phyloP scores from a whole-genome alignment of 441 rosid species.

The Adansonia rubrostipa region DNA sequence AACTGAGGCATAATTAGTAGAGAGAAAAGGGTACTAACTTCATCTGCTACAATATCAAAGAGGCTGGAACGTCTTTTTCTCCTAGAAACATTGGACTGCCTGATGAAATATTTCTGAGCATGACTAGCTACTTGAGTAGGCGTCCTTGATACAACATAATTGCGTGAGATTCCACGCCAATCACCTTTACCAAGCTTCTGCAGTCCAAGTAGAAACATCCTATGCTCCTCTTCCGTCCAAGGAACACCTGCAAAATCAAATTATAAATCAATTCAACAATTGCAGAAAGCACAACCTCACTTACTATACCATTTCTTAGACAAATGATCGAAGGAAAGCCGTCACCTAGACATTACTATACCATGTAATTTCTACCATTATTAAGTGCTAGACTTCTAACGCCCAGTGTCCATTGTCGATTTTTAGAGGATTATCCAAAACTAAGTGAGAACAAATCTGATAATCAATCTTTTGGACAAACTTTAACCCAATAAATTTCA shows the following conservation, averaged over 20 bases:
- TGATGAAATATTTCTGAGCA: conserved; percentile 75
- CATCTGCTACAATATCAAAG: conserved; percentile 71
- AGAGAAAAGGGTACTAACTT: conserved; percentile 44
- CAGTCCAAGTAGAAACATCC: conserved; percentile 72
- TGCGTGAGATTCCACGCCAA: conserved; percentile 78
- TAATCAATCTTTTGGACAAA: not conserved
- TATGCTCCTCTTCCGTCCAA: conserved; percentile 79
- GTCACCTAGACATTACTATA: not conserved
- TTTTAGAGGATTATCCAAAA: not conserved
- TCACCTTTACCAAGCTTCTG: conserved; percentile 81
- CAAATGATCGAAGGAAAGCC: not conserved
- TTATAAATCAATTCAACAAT: conserved; percentile 26
- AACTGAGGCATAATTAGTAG: conserved; percentile 7
- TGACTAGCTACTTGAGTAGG: conserved; percentile 86
- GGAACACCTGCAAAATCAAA: conserved; percentile 54
- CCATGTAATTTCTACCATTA: not conserved
- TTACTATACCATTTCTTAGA: not conserved
- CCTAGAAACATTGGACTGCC: conserved; percentile 66
- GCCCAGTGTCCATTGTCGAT: not conserved
- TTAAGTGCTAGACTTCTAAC: not conserved
- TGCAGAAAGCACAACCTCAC: not conserved
- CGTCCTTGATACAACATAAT: conserved; percentile 65
- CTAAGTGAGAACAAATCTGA: not conserved
- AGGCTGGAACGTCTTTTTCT: conserved; percentile 80
- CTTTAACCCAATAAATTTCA: not conserved